These are phyloP conservation scores for Linnemannia elongata DNA, from an alignment of 192 early-diverging fungal species.

Conservation along the genomic window DNA sequence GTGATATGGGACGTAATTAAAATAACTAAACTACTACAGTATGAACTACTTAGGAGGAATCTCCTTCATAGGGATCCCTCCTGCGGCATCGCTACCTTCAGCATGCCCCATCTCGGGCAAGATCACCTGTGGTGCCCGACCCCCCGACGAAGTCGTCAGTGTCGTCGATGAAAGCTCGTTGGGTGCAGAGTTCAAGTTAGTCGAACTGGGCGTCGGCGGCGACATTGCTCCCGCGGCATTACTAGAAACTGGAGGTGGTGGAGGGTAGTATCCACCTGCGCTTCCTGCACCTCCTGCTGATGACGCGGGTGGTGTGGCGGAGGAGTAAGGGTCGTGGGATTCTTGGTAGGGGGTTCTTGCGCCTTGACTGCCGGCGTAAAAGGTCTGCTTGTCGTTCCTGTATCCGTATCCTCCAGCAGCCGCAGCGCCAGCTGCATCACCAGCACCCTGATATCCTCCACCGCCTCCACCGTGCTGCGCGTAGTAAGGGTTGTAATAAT, in stretches of 20 bases:
- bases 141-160: background rate
- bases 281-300: background rate
- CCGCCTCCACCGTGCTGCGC: background rate
- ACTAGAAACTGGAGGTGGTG: constrained; percentile 11
- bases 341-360: background rate
- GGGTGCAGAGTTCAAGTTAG: background rate
- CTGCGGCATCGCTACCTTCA: background rate
- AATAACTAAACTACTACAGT: no score
- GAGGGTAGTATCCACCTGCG: constrained; percentile 23
- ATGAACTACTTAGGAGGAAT: background rate
- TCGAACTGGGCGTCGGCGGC: background rate
- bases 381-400: background rate
- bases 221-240: background rate
- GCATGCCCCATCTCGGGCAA: background rate
- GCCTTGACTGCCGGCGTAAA: constrained; percentile 4
- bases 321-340: background rate
- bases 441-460: background rate
- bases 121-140: constrained; percentile 25
- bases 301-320: background rate
- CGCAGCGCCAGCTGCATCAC: background rate
- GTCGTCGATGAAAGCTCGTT: background rate
- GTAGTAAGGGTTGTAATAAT: constrained; percentile 44
- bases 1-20: no score
- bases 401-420: background rate
- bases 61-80: background rate